phyloP scores from a whole-genome alignment of 257 asterid species.

The Eucommia ulmoides region DNA sequence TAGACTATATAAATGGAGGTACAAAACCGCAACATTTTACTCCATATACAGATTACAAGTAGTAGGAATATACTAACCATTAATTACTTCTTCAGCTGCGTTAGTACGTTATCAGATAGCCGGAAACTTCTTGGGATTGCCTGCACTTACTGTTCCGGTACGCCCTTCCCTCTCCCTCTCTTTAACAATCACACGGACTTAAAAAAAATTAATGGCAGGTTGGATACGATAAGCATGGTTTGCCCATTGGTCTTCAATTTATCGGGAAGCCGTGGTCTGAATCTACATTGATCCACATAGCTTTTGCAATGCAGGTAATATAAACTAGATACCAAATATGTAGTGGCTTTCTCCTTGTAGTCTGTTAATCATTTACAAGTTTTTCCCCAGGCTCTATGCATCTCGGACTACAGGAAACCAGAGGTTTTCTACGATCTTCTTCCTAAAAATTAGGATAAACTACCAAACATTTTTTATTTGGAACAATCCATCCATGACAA shows the following conservation, averaged over 20 bases:
- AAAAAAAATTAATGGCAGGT: constrained; percentile 36
- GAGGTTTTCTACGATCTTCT: constrained; percentile 68
- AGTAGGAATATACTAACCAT: not conserved
- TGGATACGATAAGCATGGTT: constrained; percentile 57
- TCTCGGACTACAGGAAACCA: constrained; percentile 50
- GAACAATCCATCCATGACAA: too few species aligned
- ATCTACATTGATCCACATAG: constrained; percentile 53
- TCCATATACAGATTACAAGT: too few species aligned
- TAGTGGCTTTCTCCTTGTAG: not conserved
- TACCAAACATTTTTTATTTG: too few species aligned
- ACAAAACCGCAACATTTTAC: constrained; percentile 7
- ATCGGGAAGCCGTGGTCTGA: constrained; percentile 96
- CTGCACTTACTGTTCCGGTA: constrained; percentile 86
- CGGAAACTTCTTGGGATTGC: constrained; percentile 86
- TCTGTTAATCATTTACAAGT: not conserved
- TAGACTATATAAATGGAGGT: constrained; percentile 97
- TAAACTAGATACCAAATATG: not conserved
- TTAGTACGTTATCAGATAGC: constrained; percentile 73
- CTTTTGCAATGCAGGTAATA: constrained; percentile 68
- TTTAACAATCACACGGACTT: too few species aligned
- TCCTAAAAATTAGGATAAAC: constrained; percentile 13
- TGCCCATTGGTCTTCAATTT: constrained; percentile 89
- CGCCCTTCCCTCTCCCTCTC: not conserved
- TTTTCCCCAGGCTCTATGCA: constrained; percentile 48
- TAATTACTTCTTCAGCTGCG: constrained; percentile 44